phyloP scores from a whole-genome alignment of 192 early-diverging fungal species.

The Coemansia sp. region DNA sequence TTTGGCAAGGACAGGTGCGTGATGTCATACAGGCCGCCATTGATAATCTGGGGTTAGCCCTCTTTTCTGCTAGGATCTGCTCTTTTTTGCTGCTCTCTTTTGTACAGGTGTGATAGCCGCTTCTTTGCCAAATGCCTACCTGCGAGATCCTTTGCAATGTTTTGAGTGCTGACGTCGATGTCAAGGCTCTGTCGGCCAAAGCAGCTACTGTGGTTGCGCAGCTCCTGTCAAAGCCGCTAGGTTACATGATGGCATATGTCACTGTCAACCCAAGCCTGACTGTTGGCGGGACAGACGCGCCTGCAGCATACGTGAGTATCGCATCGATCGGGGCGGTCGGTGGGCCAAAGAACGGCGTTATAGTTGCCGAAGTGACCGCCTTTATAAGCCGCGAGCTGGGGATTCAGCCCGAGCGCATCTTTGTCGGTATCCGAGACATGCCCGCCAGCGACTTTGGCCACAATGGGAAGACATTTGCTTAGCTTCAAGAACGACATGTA shows the following conservation, averaged over 20 bases:
- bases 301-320: slow-evolving; percentile 19
- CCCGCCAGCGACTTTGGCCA: slow-evolving; percentile 6
- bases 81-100: slow-evolving; percentile 3
- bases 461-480: slow-evolving; percentile 13
- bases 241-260: slow-evolving; percentile 17
- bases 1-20: too few species aligned
- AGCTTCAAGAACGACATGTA: neutral
- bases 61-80: neutral
- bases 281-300: slow-evolving; percentile 20
- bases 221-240: slow-evolving; percentile 32
- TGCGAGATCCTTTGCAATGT: slow-evolving; percentile 19
- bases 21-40: neutral
- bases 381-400: slow-evolving; percentile 16
- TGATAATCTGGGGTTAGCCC: neutral
- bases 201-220: slow-evolving; percentile 9
- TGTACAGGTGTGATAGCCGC: neutral
- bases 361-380: slow-evolving; percentile 18
- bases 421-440: slow-evolving; percentile 20
- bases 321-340: slow-evolving; percentile 25
- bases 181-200: slow-evolving; percentile 20
- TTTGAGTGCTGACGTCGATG: slow-evolving; percentile 2
- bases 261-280: slow-evolving; percentile 16
- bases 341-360: slow-evolving; percentile 10
- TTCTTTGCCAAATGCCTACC: slow-evolving; percentile 14
- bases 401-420: slow-evolving; percentile 11